Evolutionary conservation across 164 flowering plant species (phyloP), one percentile per base, ranked within the genome.

Genomic region (Protea cynaroides): DNA sequence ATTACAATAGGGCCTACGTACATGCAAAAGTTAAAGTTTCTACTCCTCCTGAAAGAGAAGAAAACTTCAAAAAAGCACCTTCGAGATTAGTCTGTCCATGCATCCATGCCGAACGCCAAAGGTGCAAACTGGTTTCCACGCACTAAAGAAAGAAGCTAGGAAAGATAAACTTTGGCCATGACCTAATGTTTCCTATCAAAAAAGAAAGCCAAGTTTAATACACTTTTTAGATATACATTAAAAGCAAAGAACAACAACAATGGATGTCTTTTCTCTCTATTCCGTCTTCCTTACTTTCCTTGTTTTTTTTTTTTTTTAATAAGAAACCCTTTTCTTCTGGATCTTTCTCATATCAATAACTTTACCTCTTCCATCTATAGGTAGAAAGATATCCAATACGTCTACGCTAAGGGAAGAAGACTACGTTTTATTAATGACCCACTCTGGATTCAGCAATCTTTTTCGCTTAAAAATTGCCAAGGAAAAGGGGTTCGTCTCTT

Each of bases 181-280:
- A 69, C 63, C 71, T 69, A 6, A 61, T 34, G 58, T 71, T 74
- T 72, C 71, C 65, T 64, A 65, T 69, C 73, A 70, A 47, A 68
- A 76, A 73, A 71, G 61, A 67, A 72, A 75, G 70, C 65, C 49
- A 61, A 74, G 67, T 79, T 78, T 79, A 58, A 64, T 67, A 55
- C 70, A 64, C 80, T 79, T 80, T 79, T 80, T 76, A 72, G 67
- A 67, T 59, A 52, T 75, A 59, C 84, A 77, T 80, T 76, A 82
- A 83, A 83, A 83, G 90, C 62, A 79, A 81, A 81, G 83, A 82
- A 81, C 77, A 72, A 70, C 72, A 71, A 74, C 61, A 71, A 29
- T 29, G 5, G 65, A 70, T 40, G 71, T 77, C 78, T 75, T 77
- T 81, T 77, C 74, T 67, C 64, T 59, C 44, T 55, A 55, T 70